phyloP scores from a whole-genome alignment of 225 moss, liverwort and hornwort genomes.

The Rhytidiadelphus loreus region DNA sequence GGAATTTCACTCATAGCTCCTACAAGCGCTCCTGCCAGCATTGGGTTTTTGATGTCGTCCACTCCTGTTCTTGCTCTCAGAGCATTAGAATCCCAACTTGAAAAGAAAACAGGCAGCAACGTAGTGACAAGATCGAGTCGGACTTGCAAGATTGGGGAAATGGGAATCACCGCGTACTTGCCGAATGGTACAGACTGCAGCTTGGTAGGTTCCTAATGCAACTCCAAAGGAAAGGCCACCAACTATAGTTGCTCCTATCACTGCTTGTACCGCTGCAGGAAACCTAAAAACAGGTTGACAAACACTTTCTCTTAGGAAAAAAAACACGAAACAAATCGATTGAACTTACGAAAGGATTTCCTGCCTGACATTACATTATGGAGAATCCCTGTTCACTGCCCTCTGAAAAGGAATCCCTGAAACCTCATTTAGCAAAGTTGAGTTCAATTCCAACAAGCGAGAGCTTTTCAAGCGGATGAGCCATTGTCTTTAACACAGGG shows the following conservation, averaged over 20 bases:
- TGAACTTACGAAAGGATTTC: background rate
- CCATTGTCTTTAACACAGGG: background rate
- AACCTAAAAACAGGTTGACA: conserved; percentile 11
- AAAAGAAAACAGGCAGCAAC: background rate
- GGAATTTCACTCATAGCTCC: conserved; percentile 41
- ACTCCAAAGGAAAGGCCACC: conserved; percentile 37
- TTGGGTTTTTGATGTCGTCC: conserved; percentile 36
- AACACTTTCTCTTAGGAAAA: background rate
- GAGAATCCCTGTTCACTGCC: background rate
- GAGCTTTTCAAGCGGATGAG: background rate
- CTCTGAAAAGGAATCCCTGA: background rate
- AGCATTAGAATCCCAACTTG: background rate
- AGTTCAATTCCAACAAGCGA: background rate
- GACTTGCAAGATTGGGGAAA: background rate
- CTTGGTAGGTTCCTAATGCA: conserved; percentile 37
- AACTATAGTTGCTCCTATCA: conserved; percentile 24
- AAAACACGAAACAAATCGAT: background rate
- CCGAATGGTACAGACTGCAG: conserved; percentile 27
- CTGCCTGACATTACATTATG: too few relatives aligned
- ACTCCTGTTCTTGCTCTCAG: conserved; percentile 13
- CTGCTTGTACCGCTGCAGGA: conserved; percentile 31
- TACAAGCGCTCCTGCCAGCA: conserved; percentile 34
- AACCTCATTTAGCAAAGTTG: background rate
- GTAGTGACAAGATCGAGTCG: background rate
- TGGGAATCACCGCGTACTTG: conserved; percentile 26